A percentile compares a stretch with the other conserved stretches of the same genome.
Conservation (phyloP, 164 flowering plant species). For the Dillenia turbinata region DNA sequence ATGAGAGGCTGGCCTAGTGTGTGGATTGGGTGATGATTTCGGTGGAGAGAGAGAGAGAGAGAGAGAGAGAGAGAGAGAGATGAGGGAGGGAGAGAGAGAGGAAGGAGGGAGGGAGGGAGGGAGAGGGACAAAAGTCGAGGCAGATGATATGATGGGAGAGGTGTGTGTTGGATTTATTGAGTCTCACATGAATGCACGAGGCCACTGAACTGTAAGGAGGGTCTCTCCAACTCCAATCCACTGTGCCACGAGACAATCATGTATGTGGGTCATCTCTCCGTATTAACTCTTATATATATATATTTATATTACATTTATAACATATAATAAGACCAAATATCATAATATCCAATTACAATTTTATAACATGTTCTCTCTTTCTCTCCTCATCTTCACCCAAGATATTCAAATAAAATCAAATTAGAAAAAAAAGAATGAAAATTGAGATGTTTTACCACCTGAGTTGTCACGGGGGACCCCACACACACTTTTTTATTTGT, state of each 20-base stretch:
- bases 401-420: too few species aligned
- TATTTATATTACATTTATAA: too few species aligned
- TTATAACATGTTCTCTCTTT: not conserved
- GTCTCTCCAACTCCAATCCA: slow-evolving; percentile 14
- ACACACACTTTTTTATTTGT: slow-evolving; percentile 5
- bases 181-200: slow-evolving; percentile 68
- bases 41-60: slow-evolving; percentile 1
- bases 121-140: slow-evolving; percentile 10
- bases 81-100: not conserved
- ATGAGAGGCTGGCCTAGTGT: slow-evolving; percentile 27
- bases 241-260: slow-evolving; percentile 45
- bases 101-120: too few species aligned
- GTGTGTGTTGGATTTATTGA: slow-evolving; percentile 38
- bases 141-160: slow-evolving; percentile 32
- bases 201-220: slow-evolving; percentile 29
- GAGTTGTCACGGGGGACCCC: too few species aligned
- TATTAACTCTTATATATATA: not conserved
- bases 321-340: too few species aligned
- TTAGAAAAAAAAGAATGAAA: too few species aligned
- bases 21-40: slow-evolving; percentile 23
- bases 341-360: too few species aligned
- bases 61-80: too few species aligned
- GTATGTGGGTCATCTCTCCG: slow-evolving; percentile 25
- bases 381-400: too few species aligned
- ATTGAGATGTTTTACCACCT: too few species aligned